Conservation (phyloP, 2,329 filamentous ascomycete species). For the Talaromyces amestolkiae region DNA sequence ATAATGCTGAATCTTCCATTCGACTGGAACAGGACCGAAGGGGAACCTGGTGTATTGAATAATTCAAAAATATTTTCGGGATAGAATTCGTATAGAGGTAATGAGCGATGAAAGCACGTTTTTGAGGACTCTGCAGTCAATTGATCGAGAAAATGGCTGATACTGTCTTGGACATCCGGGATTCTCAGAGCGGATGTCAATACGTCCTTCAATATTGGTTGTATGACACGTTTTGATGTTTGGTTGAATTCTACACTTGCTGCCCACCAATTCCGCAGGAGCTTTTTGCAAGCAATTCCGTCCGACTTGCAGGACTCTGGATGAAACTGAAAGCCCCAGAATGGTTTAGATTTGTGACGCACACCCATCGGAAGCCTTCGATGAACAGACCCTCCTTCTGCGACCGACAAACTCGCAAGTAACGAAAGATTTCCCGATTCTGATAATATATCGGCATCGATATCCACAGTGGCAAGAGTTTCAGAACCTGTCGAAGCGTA, state of each 20-base stretch:
- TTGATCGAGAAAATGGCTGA: slow-evolving; percentile 42
- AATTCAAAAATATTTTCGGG: slow-evolving; percentile 36
- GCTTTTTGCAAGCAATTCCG: slow-evolving; percentile 54
- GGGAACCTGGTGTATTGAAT: slow-evolving; percentile 32
- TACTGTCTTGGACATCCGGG: slow-evolving; percentile 48
- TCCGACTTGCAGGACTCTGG: slow-evolving; percentile 83
- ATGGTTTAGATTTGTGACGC: slow-evolving; percentile 65
- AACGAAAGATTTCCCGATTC: slow-evolving; percentile 44
- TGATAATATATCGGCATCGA: slow-evolving; percentile 16
- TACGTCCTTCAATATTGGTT: slow-evolving; percentile 24
- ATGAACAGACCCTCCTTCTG: slow-evolving; percentile 34
- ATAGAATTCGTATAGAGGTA: slow-evolving; percentile 26
- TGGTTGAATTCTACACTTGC: slow-evolving; percentile 62
- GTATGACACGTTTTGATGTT: slow-evolving; percentile 25
- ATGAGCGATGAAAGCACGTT: slow-evolving; percentile 26
- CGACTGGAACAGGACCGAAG: slow-evolving; percentile 46
- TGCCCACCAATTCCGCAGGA: slow-evolving; percentile 74
- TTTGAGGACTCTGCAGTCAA: slow-evolving; percentile 34
- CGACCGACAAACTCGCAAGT: slow-evolving; percentile 60
- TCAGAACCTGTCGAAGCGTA: slow-evolving; percentile 43
- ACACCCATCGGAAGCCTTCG: slow-evolving; percentile 70
- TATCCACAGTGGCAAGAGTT: too few relatives aligned
- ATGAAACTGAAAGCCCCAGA: slow-evolving; percentile 88
- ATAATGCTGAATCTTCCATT: slow-evolving; percentile 38
- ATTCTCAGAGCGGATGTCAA: slow-evolving; percentile 23